A percentile compares a stretch with the other conserved stretches of the same genome.
phyloP scores from a whole-genome alignment of 345 rosid genomes.

The Populus deltoides region DNA sequence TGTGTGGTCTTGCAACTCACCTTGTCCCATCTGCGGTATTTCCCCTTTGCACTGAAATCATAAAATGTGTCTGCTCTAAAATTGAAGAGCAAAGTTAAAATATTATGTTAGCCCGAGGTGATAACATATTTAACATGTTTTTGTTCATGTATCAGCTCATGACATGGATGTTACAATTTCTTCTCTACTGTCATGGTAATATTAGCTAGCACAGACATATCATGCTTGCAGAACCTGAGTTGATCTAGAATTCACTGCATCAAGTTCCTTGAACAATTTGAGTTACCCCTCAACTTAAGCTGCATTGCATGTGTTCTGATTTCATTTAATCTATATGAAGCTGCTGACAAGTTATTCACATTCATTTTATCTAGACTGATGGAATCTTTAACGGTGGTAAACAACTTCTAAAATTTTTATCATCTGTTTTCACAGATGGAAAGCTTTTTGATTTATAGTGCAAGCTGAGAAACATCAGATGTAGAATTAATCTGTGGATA shows the following conservation, averaged over 20 bases:
- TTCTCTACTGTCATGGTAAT: too few species aligned
- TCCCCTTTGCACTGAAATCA: constrained; percentile 5
- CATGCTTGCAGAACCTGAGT: neutral
- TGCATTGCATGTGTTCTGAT: neutral
- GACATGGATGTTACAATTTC: neutral
- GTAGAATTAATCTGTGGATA: neutral
- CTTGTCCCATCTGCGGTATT: constrained; percentile 64
- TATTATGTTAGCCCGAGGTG: neutral
- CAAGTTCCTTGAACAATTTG: too few species aligned
- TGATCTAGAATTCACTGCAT: neutral
- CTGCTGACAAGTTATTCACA: neutral
- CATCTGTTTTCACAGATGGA: too few species aligned
- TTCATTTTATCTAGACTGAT: too few species aligned
- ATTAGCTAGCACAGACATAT: neutral
- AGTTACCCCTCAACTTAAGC: too few species aligned
- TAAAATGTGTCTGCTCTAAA: neutral
- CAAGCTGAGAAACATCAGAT: too few species aligned
- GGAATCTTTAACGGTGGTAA: too few species aligned
- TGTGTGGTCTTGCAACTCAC: constrained; percentile 91
- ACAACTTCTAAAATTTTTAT: too few species aligned
- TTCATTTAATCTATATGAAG: neutral
- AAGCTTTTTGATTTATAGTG: too few species aligned
- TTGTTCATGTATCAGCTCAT: neutral
- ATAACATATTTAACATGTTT: neutral
- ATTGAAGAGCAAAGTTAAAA: too few species aligned